phyloP scores from a whole-genome alignment of 805 yeast species.

The Saccharomycopsis synnaedendra region DNA sequence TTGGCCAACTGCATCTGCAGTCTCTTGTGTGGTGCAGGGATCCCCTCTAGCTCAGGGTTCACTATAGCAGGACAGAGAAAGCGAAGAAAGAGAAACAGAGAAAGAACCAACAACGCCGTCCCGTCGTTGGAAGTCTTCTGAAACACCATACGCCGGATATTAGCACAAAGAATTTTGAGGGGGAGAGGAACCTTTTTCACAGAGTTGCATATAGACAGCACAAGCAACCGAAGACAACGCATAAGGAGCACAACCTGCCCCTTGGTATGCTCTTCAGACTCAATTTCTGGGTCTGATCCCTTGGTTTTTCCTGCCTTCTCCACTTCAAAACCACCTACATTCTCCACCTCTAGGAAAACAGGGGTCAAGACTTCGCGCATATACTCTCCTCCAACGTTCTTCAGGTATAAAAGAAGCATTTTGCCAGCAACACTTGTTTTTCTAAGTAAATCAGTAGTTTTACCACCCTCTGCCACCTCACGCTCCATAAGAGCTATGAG shows the following conservation, averaged over 20 bases:
- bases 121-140: conserved; percentile 30
- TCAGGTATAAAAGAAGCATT: conserved; percentile 63
- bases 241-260: conserved; percentile 35
- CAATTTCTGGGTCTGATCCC: background rate
- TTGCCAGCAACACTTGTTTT: conserved; percentile 78
- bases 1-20: conserved; percentile 73
- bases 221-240: conserved; percentile 41
- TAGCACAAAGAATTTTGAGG: conserved; percentile 57
- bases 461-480: conserved; percentile 9
- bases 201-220: conserved; percentile 47
- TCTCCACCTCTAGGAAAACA: conserved; percentile 40
- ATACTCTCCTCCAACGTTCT: conserved; percentile 51
- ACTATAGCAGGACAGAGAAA: conserved; percentile 85
- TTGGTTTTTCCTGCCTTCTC: conserved; percentile 33
- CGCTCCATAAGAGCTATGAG: conserved; percentile 17
- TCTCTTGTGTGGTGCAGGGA: conserved; percentile 36
- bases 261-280: background rate
- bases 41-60: conserved; percentile 52
- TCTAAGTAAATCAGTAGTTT: conserved; percentile 42
- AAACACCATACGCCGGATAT: conserved; percentile 28
- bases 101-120: conserved; percentile 63
- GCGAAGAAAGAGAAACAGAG: conserved; percentile 77
- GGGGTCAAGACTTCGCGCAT: conserved; percentile 43
- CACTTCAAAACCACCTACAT: conserved; percentile 49
- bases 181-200: conserved; percentile 58